A percentile compares a stretch with the other conserved stretches of the same genome.
phyloP scores from a whole-genome alignment of 2,329 filamentous ascomycete genomes.

The Pseudocercospora macadamiae region DNA sequence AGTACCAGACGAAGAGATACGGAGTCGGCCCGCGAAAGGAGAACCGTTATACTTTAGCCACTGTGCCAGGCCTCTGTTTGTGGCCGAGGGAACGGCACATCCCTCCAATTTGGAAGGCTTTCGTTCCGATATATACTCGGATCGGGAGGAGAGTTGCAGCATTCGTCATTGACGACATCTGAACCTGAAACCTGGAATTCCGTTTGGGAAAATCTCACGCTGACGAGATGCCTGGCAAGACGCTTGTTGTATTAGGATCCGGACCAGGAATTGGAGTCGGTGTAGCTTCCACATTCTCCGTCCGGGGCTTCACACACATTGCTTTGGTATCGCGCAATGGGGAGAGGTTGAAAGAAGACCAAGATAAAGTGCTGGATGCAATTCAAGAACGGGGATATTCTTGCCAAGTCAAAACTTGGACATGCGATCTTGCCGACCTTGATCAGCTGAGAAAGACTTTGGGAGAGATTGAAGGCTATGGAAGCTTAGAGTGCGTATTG shows the following conservation, averaged over 20 bases:
- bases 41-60: neutral
- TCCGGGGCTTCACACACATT: conserved; percentile 51
- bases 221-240: conserved; percentile 33
- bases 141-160: neutral
- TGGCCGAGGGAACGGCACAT: neutral
- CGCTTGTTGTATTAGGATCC: conserved; percentile 47
- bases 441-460: conserved; percentile 44
- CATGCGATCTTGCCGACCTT: conserved; percentile 50
- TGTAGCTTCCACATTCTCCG: conserved; percentile 46
- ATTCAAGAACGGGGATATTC: conserved; percentile 37
- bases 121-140: neutral
- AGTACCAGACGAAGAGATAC: neutral
- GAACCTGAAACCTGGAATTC: neutral
- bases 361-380: conserved; percentile 35
- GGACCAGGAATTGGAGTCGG: conserved; percentile 54
- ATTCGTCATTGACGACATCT: neutral
- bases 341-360: conserved; percentile 43
- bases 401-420: conserved; percentile 49
- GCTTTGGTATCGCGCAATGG: conserved; percentile 53
- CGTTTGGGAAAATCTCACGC: neutral
- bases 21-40: neutral
- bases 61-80: neutral
- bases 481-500: conserved; percentile 51
- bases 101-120: neutral
- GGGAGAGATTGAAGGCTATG: conserved; percentile 47